Base-by-base conservation (phyloP, 768 basidiomycete species). In the Leccinellum rugosiceps region DNA sequence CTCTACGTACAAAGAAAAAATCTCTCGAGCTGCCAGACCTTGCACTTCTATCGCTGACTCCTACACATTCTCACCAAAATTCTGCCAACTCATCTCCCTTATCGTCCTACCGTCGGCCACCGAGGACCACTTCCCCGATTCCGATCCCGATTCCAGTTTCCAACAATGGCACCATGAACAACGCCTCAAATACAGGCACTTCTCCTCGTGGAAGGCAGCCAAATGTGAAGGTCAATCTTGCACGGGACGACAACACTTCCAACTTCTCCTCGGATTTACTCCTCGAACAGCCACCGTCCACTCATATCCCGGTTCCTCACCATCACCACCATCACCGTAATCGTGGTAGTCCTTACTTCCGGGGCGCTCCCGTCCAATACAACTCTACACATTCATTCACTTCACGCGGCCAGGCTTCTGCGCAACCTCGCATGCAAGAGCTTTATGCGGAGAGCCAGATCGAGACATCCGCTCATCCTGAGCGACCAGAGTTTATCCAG, bases 11-110 rank as follows among this genome's bases (percentile, higher is more conserved):
- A 21, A 89, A 86, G 78, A 88, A 87, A 73, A 83, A 79, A 67
- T 87, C 86, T 0, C 82, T 91, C 19, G 87, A 91, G 68, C 78
- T 91, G 25, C 88, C 88, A 53, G 88, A 90, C 76, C 83, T 91
- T 64, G 80, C 80, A 13, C 73, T 74, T 57, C 77, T 81, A 61
- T 73, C 79, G 46, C 65, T 82, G 59, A 77, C 80, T 56, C 77
- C 78, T 57, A 72, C 72, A 50, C 62, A 72, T 44, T 74, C 75
- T 28, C 66, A 68, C 56, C 72, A 68, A 45, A 65, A 63, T 56
- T 74, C 76, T 47, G 69, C 75, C 38, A 73, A 75, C 47, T 68
- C 73, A 50, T 77, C 78, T 28, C 77, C 77, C 62, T 76, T 75
- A 72, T 72, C 74, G 21, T 68, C 70, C 30, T 67, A 72, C 63